Evolutionary conservation across 2,329 filamentous ascomycete genomes (phyloP).

Genomic region (Orbilia quercus): DNA sequence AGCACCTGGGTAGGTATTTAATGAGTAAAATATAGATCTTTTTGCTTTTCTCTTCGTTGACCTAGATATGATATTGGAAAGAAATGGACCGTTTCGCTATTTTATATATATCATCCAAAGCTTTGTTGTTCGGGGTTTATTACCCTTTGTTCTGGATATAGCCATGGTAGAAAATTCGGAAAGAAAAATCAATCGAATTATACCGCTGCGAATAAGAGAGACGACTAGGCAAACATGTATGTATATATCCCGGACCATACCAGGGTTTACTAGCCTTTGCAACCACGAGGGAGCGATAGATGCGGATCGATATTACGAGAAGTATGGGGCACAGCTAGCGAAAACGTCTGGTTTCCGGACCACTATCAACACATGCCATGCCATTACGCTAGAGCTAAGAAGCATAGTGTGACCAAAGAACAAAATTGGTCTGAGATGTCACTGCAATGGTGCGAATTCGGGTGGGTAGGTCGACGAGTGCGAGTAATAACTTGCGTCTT

Average conservation of each 20-base stretch:
- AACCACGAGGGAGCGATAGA: background rate
- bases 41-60: slow-evolving; percentile 25
- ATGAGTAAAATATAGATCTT: slow-evolving; percentile 6
- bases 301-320: slow-evolving; percentile 13
- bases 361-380: slow-evolving; percentile 38
- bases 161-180: slow-evolving; percentile 14
- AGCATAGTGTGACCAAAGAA: slow-evolving; percentile 14
- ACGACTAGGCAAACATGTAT: slow-evolving; percentile 24
- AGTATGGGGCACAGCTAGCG: slow-evolving; percentile 33
- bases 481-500: slow-evolving; percentile 39
- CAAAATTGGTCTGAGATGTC: slow-evolving; percentile 30
- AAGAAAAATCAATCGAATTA: slow-evolving; percentile 33
- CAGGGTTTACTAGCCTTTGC: too few species aligned
- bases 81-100: slow-evolving; percentile 17
- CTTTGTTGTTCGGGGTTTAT: background rate
- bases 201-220: slow-evolving; percentile 8
- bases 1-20: slow-evolving; percentile 17
- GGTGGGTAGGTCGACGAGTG: slow-evolving; percentile 20
- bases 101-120: slow-evolving; percentile 52
- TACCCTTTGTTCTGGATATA: slow-evolving; percentile 31
- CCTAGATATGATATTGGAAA: slow-evolving; percentile 20
- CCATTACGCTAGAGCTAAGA: slow-evolving; percentile 25
- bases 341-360: slow-evolving; percentile 24
- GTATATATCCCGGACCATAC: background rate
- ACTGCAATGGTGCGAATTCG: slow-evolving; percentile 32